Percentiles rank a stretch among this genome's conserved stretches.
phyloP scores from a whole-genome alignment of 2,329 filamentous ascomycete species.

The Reticulascus tulasneorum region DNA sequence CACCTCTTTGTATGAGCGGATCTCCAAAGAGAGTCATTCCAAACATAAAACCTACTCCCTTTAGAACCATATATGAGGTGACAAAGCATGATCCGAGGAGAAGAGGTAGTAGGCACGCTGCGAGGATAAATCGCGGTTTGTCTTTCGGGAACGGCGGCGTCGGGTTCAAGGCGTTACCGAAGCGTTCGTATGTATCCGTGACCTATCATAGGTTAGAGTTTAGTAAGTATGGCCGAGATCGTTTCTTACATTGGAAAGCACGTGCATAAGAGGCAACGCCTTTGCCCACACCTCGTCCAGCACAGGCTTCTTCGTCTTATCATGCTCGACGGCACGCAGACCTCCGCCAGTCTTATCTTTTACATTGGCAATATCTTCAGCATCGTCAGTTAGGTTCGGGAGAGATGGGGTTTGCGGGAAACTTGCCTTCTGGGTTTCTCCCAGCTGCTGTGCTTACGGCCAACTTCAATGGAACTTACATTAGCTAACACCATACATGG shows the following conservation, averaged over 20 bases:
- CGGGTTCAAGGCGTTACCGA: slow-evolving; percentile 56
- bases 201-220: slow-evolving; percentile 10
- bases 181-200: slow-evolving; percentile 47
- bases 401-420: slow-evolving; percentile 46
- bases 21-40: slow-evolving; percentile 80
- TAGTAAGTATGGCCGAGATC: accelerated
- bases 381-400: slow-evolving; percentile 44
- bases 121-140: slow-evolving; percentile 50
- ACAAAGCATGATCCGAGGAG: slow-evolving; percentile 49
- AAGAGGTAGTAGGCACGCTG: slow-evolving; percentile 46
- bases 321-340: slow-evolving; percentile 48
- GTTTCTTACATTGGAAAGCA: slow-evolving; percentile 36
- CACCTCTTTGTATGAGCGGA: slow-evolving; percentile 60
- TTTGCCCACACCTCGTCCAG: slow-evolving; percentile 73
- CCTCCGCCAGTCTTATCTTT: slow-evolving; percentile 42
- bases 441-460: slow-evolving; percentile 72
- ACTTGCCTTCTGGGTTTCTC: slow-evolving; percentile 67
- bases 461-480: no score
- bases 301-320: slow-evolving; percentile 77
- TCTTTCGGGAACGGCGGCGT: slow-evolving; percentile 57
- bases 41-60: slow-evolving; percentile 60
- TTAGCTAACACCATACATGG: no score
- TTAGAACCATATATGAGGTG: slow-evolving; percentile 58
- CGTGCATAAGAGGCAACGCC: slow-evolving; percentile 68
- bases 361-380: slow-evolving; percentile 33